Base-by-base conservation (phyloP, 192 early-diverging fungal species). In the Funneliformis geosporum region DNA sequence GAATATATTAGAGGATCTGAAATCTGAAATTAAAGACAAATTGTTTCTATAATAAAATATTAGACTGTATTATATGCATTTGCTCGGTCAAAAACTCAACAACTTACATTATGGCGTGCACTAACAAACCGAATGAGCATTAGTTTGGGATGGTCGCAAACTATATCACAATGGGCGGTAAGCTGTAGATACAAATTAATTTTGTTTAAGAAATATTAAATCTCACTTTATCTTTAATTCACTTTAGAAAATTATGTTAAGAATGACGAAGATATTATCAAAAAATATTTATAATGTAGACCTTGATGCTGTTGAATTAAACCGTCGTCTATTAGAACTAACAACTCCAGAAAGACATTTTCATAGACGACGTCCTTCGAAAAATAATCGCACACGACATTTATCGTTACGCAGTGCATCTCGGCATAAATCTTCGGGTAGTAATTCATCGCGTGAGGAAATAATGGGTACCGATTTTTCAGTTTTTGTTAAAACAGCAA, bases 81-180 rank as follows among this genome's bases (percentile, higher is more conserved):
- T 88, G 89, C 92, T 10, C 84, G 94, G 60, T 90, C 90, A 44
- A 86, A 82, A 7, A 87, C 81, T 6, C 75, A 76, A 2, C 75
- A 87, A n/a, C 78, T 84, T 4, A 84, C 82, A 0, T 79, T 89
- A 44, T 96, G 95, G 95, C 73, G 82, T 44, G 83, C 80, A 11
- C 73, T 95, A 25, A 80, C 84, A 69, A 82, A 85, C 18, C 80
- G 82, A 0, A 76, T 94, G 67, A 69, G 80, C 12, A 76, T 78
- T n/a, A 83, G 87, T 81, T 82, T 87, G 5, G 73, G 86, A 5
- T 93, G 88, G 88, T 83, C 82, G 11, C 92, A 93, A 76, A 84
- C 85, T 28, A 80, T 92, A 18, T 76, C 80, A 18, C 91, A 93
- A 66, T 95, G 93, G 93, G 85, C 85, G 69, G 93, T 94, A 86